phyloP scores from a whole-genome alignment of 257 asterid species.

The Haberlea rhodopensis region DNA sequence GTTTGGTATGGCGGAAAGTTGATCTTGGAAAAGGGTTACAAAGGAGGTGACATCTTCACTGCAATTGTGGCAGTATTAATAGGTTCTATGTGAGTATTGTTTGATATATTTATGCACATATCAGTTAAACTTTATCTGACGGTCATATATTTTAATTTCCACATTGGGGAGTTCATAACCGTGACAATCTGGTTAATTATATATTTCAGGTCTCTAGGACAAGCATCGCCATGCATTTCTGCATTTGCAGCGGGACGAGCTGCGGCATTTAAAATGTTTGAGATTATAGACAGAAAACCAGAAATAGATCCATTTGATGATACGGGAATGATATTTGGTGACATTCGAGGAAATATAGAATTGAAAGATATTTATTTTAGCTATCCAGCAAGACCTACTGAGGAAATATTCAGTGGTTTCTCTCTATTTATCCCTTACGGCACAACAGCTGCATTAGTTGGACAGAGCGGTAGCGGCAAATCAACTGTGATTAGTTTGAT shows the following conservation, averaged over 20 bases:
- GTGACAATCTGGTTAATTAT: neutral
- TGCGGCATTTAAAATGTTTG: slow-evolving; percentile 88
- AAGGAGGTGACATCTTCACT: slow-evolving; percentile 62
- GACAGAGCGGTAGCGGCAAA: slow-evolving; percentile 90
- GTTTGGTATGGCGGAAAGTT: slow-evolving; percentile 74
- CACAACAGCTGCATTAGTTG: slow-evolving; percentile 81
- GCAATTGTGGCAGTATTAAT: slow-evolving; percentile 62
- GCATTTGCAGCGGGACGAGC: slow-evolving; percentile 82
- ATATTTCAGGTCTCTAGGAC: slow-evolving; percentile 69
- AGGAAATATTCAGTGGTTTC: slow-evolving; percentile 63
- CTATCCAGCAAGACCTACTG: slow-evolving; percentile 81
- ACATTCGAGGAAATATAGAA: slow-evolving; percentile 65
- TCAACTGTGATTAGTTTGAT: slow-evolving; percentile 75
- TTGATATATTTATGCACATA: neutral
- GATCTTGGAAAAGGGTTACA: slow-evolving; percentile 51
- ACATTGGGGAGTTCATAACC: neutral
- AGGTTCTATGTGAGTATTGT: slow-evolving; percentile 66
- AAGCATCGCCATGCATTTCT: slow-evolving; percentile 72
- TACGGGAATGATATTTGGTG: slow-evolving; percentile 52
- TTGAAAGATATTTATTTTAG: slow-evolving; percentile 55
- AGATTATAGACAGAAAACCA: slow-evolving; percentile 62
- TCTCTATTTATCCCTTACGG: slow-evolving; percentile 59
- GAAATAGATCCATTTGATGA: slow-evolving; percentile 68
- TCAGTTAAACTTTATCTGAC: neutral
- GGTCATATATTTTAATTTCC: neutral